Conservation (phyloP, 1,284 basidiomycete species). For the Rhodofomes roseus region DNA sequence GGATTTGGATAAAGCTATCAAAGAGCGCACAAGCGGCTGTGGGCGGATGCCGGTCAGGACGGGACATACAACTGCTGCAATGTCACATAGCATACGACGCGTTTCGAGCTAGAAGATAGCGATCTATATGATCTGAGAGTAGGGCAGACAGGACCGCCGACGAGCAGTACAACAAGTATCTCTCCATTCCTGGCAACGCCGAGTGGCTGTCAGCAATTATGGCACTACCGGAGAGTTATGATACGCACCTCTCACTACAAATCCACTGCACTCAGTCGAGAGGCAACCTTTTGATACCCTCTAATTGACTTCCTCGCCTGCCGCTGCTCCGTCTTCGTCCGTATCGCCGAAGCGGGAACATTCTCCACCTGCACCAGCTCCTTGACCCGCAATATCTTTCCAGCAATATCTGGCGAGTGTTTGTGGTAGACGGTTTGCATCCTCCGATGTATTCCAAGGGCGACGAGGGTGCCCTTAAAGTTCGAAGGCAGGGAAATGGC, state of each 20-base stretch:
- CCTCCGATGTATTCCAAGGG: constrained; percentile 76
- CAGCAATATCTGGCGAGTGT: constrained; percentile 71
- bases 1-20: no score
- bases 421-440: constrained; percentile 80
- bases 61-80: no score
- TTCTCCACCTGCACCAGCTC: constrained; percentile 87
- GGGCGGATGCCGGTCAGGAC: no score
- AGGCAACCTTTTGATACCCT: constrained; percentile 58
- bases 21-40: no score
- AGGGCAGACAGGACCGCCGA: no score
- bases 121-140: no score
- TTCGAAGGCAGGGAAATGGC: constrained; percentile 75
- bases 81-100: no score
- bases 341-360: constrained; percentile 60
- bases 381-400: constrained; percentile 81
- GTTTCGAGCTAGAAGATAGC: no score
- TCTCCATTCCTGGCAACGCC: no score
- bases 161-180: no score
- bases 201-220: no score
- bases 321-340: constrained; percentile 62
- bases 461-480: constrained; percentile 68
- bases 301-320: constrained; percentile 57
- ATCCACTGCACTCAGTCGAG: constrained; percentile 14
- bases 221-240: no score
- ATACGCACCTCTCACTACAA: neutral